Conservation (phyloP, 306 rosid genomes). For the Carpinus viminea region DNA sequence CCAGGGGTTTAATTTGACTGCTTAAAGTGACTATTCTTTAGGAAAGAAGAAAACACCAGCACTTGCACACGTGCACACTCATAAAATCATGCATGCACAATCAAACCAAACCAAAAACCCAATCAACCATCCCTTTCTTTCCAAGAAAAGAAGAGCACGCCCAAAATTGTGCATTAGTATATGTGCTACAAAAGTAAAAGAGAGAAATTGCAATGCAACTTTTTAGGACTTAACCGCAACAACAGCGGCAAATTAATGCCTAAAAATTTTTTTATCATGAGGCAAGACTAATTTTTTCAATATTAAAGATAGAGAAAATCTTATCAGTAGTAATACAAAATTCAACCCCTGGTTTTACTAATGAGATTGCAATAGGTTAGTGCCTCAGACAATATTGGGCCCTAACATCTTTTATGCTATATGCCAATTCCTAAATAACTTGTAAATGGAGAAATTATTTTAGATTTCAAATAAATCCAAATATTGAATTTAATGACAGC, state of each 20-base stretch:
- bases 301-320: constrained; percentile 3
- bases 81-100: background rate
- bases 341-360: background rate
- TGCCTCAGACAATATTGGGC: constrained; percentile 8
- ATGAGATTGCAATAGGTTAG: background rate
- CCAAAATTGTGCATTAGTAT: background rate
- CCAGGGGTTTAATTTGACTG: background rate
- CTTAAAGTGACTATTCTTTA: background rate
- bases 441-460: background rate
- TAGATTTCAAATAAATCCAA: constrained; percentile 1
- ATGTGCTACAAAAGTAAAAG: background rate
- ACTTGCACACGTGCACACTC: background rate
- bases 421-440: constrained; percentile 22
- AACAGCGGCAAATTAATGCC: background rate
- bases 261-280: background rate
- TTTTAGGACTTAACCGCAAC: background rate
- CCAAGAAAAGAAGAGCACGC: background rate
- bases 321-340: background rate
- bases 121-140: background rate
- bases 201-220: background rate
- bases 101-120: background rate
- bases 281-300: background rate
- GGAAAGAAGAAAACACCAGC: background rate
- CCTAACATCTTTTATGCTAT: background rate
- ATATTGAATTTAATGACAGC: constrained; percentile 4